These are phyloP conservation scores for Hypoxylon subgilvum DNA, from an alignment of 495 filamentous ascomycete genomes.

Conservation along the genomic window DNA sequence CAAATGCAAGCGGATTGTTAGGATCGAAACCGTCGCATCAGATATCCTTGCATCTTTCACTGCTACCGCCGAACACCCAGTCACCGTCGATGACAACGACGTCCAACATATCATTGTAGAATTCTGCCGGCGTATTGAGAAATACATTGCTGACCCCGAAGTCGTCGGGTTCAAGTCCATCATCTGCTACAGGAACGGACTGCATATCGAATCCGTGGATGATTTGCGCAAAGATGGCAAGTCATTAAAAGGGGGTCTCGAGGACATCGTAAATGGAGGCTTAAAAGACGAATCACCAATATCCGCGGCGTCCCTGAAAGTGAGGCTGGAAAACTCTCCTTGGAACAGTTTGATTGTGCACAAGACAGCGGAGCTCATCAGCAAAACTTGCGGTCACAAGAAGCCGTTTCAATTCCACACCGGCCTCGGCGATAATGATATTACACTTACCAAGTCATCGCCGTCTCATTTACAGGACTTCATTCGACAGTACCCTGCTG, in stretches of 20 bases:
- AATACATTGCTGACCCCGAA: constrained; percentile 64
- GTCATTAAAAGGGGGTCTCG: constrained; percentile 34
- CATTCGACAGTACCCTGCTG: constrained; percentile 69
- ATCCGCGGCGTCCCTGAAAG: constrained; percentile 29
- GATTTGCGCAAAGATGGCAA: constrained; percentile 37
- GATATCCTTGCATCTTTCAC: constrained; percentile 56
- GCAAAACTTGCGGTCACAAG: constrained; percentile 44
- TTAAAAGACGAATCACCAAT: constrained; percentile 31
- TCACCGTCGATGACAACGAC: constrained; percentile 13
- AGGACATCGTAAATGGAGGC: constrained; percentile 37
- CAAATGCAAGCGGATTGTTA: constrained; percentile 76
- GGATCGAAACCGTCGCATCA: constrained; percentile 80
- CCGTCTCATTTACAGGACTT: constrained; percentile 78
- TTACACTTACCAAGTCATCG: constrained; percentile 70
- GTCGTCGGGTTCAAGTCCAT: constrained; percentile 87
- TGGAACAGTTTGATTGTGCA: constrained; percentile 73
- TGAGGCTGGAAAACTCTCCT: constrained; percentile 65
- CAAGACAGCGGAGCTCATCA: constrained; percentile 57
- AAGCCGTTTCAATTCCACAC: constrained; percentile 91
- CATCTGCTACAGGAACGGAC: constrained; percentile 81
- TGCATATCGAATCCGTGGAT: constrained; percentile 55
- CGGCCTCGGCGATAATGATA: constrained; percentile 84
- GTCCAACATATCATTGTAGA: neutral
- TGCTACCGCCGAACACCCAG: neutral
- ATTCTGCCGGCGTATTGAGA: constrained; percentile 47